These are phyloP conservation scores for Scheffersomyces lignosus DNA, from an alignment of 805 yeast genomes.

Conservation along the genomic window DNA sequence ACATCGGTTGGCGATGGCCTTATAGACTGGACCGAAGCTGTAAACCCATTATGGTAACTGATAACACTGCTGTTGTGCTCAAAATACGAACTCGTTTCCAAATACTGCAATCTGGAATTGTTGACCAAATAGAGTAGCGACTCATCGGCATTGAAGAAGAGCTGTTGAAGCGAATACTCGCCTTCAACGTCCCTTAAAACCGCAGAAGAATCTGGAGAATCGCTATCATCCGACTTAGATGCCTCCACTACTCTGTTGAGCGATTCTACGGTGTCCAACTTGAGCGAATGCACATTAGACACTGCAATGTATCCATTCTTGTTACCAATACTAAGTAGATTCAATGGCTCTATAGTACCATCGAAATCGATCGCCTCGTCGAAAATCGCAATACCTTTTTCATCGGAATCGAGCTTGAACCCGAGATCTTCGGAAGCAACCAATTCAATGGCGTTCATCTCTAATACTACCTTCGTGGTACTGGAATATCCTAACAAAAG, in stretches of 20 bases:
- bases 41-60: background rate
- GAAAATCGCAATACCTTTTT: constrained; percentile 26
- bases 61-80: background rate
- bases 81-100: too few species aligned
- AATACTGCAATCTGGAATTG: constrained; percentile 15
- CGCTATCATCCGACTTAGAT: background rate
- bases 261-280: constrained; percentile 27
- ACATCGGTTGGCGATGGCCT: constrained; percentile 19
- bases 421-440: constrained; percentile 43
- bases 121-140: constrained; percentile 26
- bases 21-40: constrained; percentile 13
- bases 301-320: constrained; percentile 33
- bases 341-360: constrained; percentile 15
- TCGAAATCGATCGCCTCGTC: constrained; percentile 29
- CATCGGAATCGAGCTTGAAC: constrained; percentile 40
- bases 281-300: constrained; percentile 33
- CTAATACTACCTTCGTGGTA: too few species aligned
- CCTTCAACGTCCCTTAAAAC: background rate
- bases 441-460: constrained; percentile 15
- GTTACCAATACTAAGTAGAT: constrained; percentile 39
- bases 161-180: constrained; percentile 14
- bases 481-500: too few species aligned
- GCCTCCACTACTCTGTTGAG: constrained; percentile 16
- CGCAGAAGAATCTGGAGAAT: background rate
- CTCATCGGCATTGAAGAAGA: constrained; percentile 32